Evolutionary conservation across 1,284 basidiomycete genomes (phyloP), one percentile per base, ranked within the genome.

Genomic region (Grifola frondosa): DNA sequence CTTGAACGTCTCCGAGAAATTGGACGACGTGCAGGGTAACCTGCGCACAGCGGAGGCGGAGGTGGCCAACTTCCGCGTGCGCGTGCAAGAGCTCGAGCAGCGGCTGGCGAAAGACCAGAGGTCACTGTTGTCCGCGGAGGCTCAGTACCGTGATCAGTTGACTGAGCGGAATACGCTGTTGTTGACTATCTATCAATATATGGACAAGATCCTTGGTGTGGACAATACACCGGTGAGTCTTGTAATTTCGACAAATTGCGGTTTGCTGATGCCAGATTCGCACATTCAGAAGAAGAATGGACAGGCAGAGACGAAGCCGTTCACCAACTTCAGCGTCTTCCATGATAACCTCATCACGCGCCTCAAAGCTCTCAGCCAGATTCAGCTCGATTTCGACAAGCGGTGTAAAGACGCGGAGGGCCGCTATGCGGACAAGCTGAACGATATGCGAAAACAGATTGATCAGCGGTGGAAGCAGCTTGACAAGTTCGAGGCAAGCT

Each of bases 271-370:
- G 20, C 22, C 34, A 26, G 22, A 26, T 12, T 24, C 16, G 22
- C 17, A 3, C 40, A 33, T 33, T 23, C 54, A 87, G 84, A 88
- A 88, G 66, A 87, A 84, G 58, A 71, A 78, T 4, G 71, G 76
- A 2, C 77, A 83, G 47, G 81, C 84, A 0, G 90, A 94, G 62
- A 88, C 88, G 3, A 93, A 92, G 59, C 91, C 92, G 0, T 93
- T 91, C 63, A 91, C 89, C 24, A 96, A 97, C 70, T 98, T 98
- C 61, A 72, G 77, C 49, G 85, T 94, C 44, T 98, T 99, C 77
- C 91, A 95, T 55, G 93, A 97, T 65, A 92, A 91, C 52, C 78
- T 99, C n/a, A 84, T 97, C 57, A 81, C 83, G 1, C 81, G 94
- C 6, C 73, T 99, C 36, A 91, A 92, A 55, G 74, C 81, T 1